Evolutionary conservation across 148 eudicot genomes (phyloP).

Genomic region (Silene latifolia): DNA sequence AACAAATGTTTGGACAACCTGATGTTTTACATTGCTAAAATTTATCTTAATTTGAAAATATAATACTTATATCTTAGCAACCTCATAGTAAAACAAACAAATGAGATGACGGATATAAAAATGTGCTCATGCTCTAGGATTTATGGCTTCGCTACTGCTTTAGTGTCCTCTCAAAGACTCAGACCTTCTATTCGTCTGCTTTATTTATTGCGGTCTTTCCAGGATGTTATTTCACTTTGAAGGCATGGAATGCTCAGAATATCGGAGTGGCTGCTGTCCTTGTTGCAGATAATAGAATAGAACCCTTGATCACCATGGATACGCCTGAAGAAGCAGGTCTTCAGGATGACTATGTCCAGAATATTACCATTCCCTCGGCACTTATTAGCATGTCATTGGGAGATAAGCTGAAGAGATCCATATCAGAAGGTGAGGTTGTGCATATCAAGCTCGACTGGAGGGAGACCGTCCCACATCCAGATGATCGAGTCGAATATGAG

Average conservation of each 20-base stretch:
- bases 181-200: not conserved
- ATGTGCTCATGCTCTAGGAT: not conserved
- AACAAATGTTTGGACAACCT: not conserved
- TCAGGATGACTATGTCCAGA: constrained; percentile 58
- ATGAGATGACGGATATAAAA: not conserved
- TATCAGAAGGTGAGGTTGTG: constrained; percentile 57
- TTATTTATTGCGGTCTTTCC: constrained; percentile 17
- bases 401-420: constrained; percentile 61
- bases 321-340: constrained; percentile 70
- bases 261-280: constrained; percentile 90
- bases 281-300: constrained; percentile 66
- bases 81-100: not conserved
- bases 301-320: constrained; percentile 95
- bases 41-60: too few species aligned
- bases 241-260: constrained; percentile 95
- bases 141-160: not conserved
- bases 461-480: constrained; percentile 94
- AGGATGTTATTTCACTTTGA: constrained; percentile 89
- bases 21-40: not conserved
- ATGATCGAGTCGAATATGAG: constrained; percentile 92
- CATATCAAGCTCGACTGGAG: constrained; percentile 86
- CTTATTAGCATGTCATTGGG: constrained; percentile 74
- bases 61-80: too few species aligned
- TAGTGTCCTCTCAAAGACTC: not conserved
- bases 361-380: constrained; percentile 79